A percentile compares a stretch with the other conserved stretches of the same genome.
Conservation (phyloP, 257 asterid species). For the Coffea canephora region DNA sequence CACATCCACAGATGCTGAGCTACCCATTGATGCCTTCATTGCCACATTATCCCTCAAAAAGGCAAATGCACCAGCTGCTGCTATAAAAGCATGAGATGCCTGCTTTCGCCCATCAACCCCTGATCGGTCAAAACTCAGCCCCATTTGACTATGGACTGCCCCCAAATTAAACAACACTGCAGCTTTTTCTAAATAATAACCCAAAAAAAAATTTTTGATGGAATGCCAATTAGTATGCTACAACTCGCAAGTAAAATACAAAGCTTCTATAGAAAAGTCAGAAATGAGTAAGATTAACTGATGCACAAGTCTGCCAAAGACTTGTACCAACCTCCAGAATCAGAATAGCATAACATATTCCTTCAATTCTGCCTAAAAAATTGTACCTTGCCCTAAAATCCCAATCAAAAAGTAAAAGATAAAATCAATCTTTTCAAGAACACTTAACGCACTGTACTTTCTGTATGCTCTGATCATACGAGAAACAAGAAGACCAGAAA, state of each 20-base stretch:
- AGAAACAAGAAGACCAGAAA: not conserved
- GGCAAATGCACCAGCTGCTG: slow-evolving; percentile 92
- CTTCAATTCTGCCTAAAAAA: not conserved
- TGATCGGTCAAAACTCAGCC: slow-evolving; percentile 80
- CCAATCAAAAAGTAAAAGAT: not conserved
- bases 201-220: not conserved
- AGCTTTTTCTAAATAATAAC: slow-evolving; percentile 66
- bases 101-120: slow-evolving; percentile 90
- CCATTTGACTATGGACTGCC: slow-evolving; percentile 94
- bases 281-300: not conserved
- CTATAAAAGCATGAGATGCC: slow-evolving; percentile 89
- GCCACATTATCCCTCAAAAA: slow-evolving; percentile 85
- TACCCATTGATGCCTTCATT: slow-evolving; percentile 83
- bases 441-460: not conserved
- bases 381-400: not conserved
- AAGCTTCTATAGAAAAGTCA: not conserved
- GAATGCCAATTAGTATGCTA: not conserved
- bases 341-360: no score
- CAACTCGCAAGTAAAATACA: not conserved
- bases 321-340: not conserved
- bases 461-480: not conserved
- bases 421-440: not conserved
- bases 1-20: slow-evolving; percentile 73
- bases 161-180: slow-evolving; percentile 93
- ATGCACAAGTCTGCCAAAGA: not conserved